Percentiles rank a stretch among this genome's conserved stretches.
These are phyloP conservation scores for Podospora comata DNA, from an alignment of 495 filamentous ascomycete species.

Conservation along the genomic window DNA sequence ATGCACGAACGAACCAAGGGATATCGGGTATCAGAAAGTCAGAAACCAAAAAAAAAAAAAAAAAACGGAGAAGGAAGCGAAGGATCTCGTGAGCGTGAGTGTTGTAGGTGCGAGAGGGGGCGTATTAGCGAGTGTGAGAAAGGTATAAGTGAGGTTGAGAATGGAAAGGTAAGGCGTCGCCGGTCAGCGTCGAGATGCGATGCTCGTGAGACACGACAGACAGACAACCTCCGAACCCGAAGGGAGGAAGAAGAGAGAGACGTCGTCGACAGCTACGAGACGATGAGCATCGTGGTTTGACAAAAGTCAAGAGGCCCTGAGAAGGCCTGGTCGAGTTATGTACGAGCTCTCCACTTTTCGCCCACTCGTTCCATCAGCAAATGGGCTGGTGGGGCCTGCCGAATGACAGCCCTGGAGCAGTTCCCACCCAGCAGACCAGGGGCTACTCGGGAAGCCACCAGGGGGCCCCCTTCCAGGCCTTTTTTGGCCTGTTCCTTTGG, in stretches of 20 bases:
- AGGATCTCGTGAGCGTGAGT: neutral
- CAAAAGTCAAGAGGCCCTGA: conserved; percentile 6
- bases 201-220: neutral
- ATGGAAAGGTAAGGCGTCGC: neutral
- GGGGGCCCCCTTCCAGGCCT: neutral
- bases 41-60: neutral
- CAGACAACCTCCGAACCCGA: neutral
- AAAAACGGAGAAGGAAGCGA: neutral
- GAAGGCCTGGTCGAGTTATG: conserved; percentile 17
- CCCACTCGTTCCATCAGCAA: conserved; percentile 13
- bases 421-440: neutral
- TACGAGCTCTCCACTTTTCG: conserved; percentile 20
- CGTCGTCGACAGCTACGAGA: neutral
- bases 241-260: neutral
- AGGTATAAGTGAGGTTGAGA: neutral
- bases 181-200: neutral
- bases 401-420: conserved; percentile 2
- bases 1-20: neutral
- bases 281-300: neutral
- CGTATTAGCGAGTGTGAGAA: neutral
- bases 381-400: conserved; percentile 1
- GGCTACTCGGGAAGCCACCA: neutral
- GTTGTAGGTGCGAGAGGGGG: neutral
- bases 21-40: conserved; percentile 2
- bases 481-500: neutral